phyloP scores from a whole-genome alignment of 2,329 filamentous ascomycete species.

The Colletotrichum endophyticum region DNA sequence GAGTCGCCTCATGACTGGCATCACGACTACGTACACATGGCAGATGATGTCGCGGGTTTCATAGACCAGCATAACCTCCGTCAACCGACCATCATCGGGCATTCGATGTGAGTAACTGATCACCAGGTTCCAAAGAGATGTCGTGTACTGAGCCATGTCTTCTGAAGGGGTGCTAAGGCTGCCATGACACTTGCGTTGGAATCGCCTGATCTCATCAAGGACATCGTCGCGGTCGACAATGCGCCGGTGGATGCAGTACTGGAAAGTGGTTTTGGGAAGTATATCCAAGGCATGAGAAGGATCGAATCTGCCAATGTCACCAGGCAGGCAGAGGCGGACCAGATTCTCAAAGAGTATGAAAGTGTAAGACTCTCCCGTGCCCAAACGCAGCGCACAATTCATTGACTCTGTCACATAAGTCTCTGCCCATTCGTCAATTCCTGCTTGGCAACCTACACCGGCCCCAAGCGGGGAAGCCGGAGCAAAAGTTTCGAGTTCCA shows the following conservation, averaged over 20 bases:
- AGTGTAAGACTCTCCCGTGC: constrained; percentile 46
- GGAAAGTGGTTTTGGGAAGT: constrained; percentile 75
- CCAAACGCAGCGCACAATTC: neutral
- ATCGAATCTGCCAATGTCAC: constrained; percentile 74
- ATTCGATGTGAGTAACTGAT: constrained; percentile 75
- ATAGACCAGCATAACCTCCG: constrained; percentile 73
- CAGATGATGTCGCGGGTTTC: constrained; percentile 82
- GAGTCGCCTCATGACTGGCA: constrained; percentile 78
- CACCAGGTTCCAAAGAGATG: neutral
- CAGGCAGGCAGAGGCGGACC: constrained; percentile 79
- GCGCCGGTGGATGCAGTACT: constrained; percentile 84
- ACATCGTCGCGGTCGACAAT: constrained; percentile 88
- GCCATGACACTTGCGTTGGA: constrained; percentile 86
- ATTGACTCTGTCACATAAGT: constrained; percentile 39
- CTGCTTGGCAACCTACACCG: constrained; percentile 84
- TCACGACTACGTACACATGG: constrained; percentile 85
- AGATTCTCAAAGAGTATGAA: constrained; percentile 78
- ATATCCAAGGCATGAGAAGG: constrained; percentile 83
- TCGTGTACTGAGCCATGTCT: neutral
- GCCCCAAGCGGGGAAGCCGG: constrained; percentile 46
- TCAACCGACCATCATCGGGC: constrained; percentile 81
- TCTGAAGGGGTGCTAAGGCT: constrained; percentile 80
- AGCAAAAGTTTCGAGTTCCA: constrained; percentile 80
- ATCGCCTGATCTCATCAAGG: constrained; percentile 68
- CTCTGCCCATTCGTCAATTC: constrained; percentile 84